Base-by-base conservation (phyloP, 2,329 filamentous ascomycete species). In the Nemania diffusa region DNA sequence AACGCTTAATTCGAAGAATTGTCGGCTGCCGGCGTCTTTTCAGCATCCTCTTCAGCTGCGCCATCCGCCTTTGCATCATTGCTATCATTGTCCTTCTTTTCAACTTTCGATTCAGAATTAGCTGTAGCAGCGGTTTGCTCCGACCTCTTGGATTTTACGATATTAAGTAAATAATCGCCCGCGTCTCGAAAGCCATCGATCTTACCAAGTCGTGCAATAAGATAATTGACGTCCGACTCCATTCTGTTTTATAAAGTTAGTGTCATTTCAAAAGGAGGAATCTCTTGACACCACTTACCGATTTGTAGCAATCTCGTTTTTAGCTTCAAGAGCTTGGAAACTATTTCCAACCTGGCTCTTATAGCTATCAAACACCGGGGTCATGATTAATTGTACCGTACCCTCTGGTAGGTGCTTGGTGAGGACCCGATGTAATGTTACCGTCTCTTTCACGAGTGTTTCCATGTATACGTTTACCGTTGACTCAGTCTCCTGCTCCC, bases 381-480 rank as follows among this genome's bases (percentile, higher is more conserved):
- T 82, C 92, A 97, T 97, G 74, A 97, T 97, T 81, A 92, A 88
- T 61, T 87, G 85, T 1, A 97, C 90, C 0, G 91, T 90, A 62
- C 87, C 85, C 70, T 96, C 92, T 0, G 91, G 90, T 26, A 97
- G 82, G 77, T 97, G 91, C 77, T 93, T 94, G 67, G 88, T 90
- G 68, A 97, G 84, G 11, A 96, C 94, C 62, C 93, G 90, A 75
- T 97, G 91, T 69, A 97, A 82, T 1, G 91, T 96, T 3, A 88
- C 88, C 0, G 94, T 97, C 76, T 97, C 94, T 78, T 94, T 97
- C 8, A 89, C 90, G 61, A 97, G 80, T 0, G 90, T 94, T 79
- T 97, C 94, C 89, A 97, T 95, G 78, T 95, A 97, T 1, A 88
- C 78, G 73, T 90, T 92, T 6, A 86, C 83, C 7, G 75, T 74